Base-by-base conservation (phyloP, 2,329 filamentous ascomycete genomes). In the Myotisia sp. region DNA sequence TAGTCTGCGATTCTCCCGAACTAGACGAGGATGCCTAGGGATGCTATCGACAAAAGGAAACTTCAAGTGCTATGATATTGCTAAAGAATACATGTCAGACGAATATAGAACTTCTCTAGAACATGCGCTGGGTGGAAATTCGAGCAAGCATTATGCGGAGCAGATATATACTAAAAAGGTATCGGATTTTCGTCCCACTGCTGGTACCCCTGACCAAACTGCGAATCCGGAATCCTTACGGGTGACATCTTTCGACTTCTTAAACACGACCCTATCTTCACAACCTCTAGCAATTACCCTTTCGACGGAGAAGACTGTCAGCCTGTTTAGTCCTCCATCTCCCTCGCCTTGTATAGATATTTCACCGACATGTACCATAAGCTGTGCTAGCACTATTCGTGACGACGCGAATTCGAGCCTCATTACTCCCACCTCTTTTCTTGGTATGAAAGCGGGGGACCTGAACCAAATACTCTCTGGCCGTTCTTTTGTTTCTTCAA, bases 201-300 rank as follows among this genome's bases (percentile, higher is more conserved):
- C 54, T 43, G 59, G 67, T 37, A 59, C 65, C 32, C 54, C 58
- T 8, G 49, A 56, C 10, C 54, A 61, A 20, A 55, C 55, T 1
- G 55, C 57, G 26, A 52, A 57, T n/a, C 61, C 65, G 23, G 61
- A 62, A 10, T 52, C 62, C 18, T 59, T 17, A 16, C 21, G 66
- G 12, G 54, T 73, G 12, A 65, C 75, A 10, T 69, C 70, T 1
- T 77, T 75, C 44, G 73, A 77, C 43, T 76, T 74, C 50, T 60
- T 74, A 37, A 63, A 64, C 29, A 49, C 63, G 27, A 60, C 56
- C 22, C 54, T 54, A 9, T 56, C 58, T 3, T 52, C 56, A n/a
- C 64, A 66, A 26, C 64, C 70, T 26, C 64, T 61, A 40, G 59
- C 68, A 17, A 52, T 77, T 33, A 63, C 64, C 2, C 51, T 77